Evolutionary conservation across 1,284 basidiomycete species (phyloP), one percentile per base, ranked within the genome.

Genomic region (Polyporus tsugae): DNA sequence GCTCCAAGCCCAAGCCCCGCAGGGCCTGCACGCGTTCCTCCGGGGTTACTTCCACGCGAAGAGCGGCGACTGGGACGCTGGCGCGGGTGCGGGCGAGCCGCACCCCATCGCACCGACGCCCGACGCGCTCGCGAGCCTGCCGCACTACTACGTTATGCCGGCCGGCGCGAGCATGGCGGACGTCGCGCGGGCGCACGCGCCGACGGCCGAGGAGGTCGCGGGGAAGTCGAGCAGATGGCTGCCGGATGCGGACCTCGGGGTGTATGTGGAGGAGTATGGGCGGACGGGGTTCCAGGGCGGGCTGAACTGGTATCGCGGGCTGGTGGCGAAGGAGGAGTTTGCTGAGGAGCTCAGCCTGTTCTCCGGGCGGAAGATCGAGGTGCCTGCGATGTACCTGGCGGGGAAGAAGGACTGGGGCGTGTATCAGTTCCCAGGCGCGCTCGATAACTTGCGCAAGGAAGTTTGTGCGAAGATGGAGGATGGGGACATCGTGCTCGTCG

Each of bases 71-170:
- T 87, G 86, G 85, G 70, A 75, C 17, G 77, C 74, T 4, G 86
- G 86, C 17, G 77, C 74, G 5, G 86, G 86, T 74, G 72, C 77
- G 15, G 81, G 84, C 0, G 64, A 63, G 15, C 66, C 66, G 5
- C 79, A 79, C 46, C 81, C 81, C 0, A 78, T 90, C 35, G 71
- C 77, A 2, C 72, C 78, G 39, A 75, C 79, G 46, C 71, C 75
- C 0, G 71, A 67, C 25, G 77, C 80, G 42, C 77, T 90, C 38
- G 80, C 82, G 0, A 71, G 74, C 5, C 73, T 91, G 35, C 89
- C 90, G 6, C 80, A 82, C n/a, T 91, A 91, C 81, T 90, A 91
- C 73, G 78, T 90, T 73, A 90, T 91, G 89, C 85, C 83, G 22
- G 75, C 82, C 10, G 72, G 82, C 33, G 79, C 82, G 60, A 85